A percentile compares a stretch with the other conserved stretches of the same genome.
phyloP scores from a whole-genome alignment of 1,139 yeast species.

The Lodderomyces metapsilosis region DNA sequence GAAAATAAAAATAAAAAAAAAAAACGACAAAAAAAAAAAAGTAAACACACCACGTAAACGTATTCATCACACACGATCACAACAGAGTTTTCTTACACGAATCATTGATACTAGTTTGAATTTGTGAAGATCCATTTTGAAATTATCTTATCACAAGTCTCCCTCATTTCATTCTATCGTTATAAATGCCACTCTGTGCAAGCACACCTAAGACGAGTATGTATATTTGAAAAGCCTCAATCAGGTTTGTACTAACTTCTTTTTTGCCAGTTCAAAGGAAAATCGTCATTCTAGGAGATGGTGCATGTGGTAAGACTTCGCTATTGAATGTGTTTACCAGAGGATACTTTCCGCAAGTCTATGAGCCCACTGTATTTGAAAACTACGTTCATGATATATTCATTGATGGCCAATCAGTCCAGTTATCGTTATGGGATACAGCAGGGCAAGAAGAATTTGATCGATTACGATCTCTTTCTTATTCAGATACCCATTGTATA shows the following conservation, averaged over 20 bases:
- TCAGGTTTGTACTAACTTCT: conserved; percentile 5
- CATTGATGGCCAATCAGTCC: conserved; percentile 91
- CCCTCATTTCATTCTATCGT: not conserved
- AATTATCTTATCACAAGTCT: not conserved
- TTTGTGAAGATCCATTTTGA: not conserved
- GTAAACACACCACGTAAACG: conserved; percentile 3
- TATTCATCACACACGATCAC: not conserved
- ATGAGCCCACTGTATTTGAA: conserved; percentile 97
- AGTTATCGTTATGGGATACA: conserved; percentile 94
- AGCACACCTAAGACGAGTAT: conserved; percentile 61
- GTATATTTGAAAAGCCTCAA: conserved; percentile 18
- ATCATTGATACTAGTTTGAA: not conserved
- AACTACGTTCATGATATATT: conserved; percentile 96
- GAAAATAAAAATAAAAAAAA: not conserved
- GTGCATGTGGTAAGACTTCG: conserved; percentile 64
- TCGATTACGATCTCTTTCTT: conserved; percentile 40
- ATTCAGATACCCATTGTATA: conserved; percentile 94
- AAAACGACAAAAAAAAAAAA: not conserved
- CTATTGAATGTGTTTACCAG: conserved; percentile 91
- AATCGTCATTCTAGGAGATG: conserved; percentile 95
- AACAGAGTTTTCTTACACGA: not conserved
- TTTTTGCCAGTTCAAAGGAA: conserved; percentile 63
- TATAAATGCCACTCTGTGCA: conserved; percentile 67
- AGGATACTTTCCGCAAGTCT: conserved; percentile 97
- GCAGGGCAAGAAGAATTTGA: conserved; percentile 99